Evolutionary conservation across 805 yeast genomes (phyloP).

Genomic region (Monosporozyma unispora): DNA sequence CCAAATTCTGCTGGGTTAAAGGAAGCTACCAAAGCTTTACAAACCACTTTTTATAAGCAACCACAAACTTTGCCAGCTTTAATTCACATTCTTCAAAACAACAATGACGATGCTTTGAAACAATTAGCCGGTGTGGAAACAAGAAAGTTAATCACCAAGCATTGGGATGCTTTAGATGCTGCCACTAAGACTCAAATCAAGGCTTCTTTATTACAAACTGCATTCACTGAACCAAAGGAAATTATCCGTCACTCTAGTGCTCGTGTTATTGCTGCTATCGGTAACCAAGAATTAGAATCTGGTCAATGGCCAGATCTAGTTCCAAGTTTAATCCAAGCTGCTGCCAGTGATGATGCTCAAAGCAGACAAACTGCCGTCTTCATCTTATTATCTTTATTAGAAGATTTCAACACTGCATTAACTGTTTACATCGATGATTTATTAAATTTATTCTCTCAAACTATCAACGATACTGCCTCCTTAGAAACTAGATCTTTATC

Average conservation of each 20-base stretch:
- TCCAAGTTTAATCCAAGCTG: conserved; percentile 59
- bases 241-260: conserved; percentile 82
- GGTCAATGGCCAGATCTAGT: conserved; percentile 70
- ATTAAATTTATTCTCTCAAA: conserved; percentile 57
- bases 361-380: conserved; percentile 77
- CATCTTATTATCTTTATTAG: conserved; percentile 69
- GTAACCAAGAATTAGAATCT: conserved; percentile 60
- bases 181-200: conserved; percentile 52
- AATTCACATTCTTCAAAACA: conserved; percentile 68
- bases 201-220: conserved; percentile 54
- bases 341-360: conserved; percentile 45
- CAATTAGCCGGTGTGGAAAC: conserved; percentile 97
- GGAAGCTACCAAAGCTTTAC: conserved; percentile 67
- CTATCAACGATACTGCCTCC: conserved; percentile 56
- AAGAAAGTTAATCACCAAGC: conserved; percentile 64
- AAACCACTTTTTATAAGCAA: conserved; percentile 63
- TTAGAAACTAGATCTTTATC: conserved; percentile 74
- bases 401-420: conserved; percentile 54
- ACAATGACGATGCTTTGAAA: conserved; percentile 60
- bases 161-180: conserved; percentile 50
- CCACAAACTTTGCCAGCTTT: conserved; percentile 71
- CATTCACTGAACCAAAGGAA: conserved; percentile 54
- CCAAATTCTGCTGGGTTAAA: conserved; percentile 80
- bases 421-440: conserved; percentile 54
- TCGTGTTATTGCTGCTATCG: conserved; percentile 81